Conservation (phyloP, 768 basidiomycete genomes). For the Candolleomyces aberdarensis region DNA sequence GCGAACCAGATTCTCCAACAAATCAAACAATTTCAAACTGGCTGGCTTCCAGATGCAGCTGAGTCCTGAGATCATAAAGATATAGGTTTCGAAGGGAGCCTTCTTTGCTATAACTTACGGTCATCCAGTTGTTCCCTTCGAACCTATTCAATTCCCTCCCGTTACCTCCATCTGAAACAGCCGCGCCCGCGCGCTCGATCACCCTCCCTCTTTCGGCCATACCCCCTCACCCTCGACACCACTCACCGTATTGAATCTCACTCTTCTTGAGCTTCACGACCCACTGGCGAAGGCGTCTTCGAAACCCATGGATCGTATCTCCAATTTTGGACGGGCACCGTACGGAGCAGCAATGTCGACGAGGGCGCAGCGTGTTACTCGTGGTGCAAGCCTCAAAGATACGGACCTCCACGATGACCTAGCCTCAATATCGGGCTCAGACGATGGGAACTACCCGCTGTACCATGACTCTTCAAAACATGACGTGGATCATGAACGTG, state of each 20-base stretch:
- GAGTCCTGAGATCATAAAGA: conserved; percentile 40
- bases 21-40: conserved; percentile 34
- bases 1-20: conserved; percentile 41
- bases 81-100: conserved; percentile 2
- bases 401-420: conserved; percentile 34
- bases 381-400: not conserved
- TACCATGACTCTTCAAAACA: conserved; percentile 35
- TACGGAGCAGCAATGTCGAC: conserved; percentile 4
- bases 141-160: conserved; percentile 4
- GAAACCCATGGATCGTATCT: not conserved
- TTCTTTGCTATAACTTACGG: not conserved
- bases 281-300: not conserved
- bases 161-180: conserved; percentile 9
- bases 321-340: not conserved
- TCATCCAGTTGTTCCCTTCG: conserved; percentile 18
- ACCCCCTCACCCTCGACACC: not conserved
- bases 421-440: conserved; percentile 55
- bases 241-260: not conserved
- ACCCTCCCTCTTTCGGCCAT: not conserved
- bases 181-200: conserved; percentile 7
- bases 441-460: conserved; percentile 44
- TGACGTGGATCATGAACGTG: conserved; percentile 48
- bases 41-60: conserved; percentile 32
- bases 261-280: too few species aligned
- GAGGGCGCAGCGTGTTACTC: not conserved